Percentiles rank a stretch among this genome's conserved stretches.
These are phyloP conservation scores for Pugionium cornutum DNA, from an alignment of 345 rosid species.

Conservation along the genomic window DNA sequence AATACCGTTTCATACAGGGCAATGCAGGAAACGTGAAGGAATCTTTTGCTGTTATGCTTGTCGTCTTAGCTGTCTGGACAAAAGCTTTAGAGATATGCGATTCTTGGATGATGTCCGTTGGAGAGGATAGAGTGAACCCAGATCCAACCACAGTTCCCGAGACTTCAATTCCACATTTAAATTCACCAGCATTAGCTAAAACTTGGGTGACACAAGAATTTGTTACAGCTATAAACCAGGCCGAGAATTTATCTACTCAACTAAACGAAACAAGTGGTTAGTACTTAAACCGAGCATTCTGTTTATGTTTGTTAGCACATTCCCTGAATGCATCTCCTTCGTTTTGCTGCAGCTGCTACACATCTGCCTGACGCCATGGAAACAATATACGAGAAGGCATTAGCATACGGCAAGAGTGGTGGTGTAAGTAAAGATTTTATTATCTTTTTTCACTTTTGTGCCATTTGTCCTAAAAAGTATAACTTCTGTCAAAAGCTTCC, in stretches of 20 bases:
- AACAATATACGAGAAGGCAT: slow-evolving; percentile 59
- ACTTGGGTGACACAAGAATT: slow-evolving; percentile 65
- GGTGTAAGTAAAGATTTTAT: slow-evolving; percentile 48
- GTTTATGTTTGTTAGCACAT: slow-evolving; percentile 12
- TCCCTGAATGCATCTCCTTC: slow-evolving; percentile 27
- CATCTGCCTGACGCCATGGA: slow-evolving; percentile 88
- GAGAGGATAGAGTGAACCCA: slow-evolving; percentile 37
- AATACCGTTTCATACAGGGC: slow-evolving; percentile 46
- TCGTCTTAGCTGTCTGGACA: slow-evolving; percentile 72
- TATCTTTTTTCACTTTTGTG: not conserved
- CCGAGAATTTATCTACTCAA: slow-evolving; percentile 58
- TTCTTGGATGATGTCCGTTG: slow-evolving; percentile 52
- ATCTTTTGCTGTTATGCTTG: slow-evolving; percentile 68
- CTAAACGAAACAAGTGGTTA: slow-evolving; percentile 57
- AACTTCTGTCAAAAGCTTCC: slow-evolving; percentile 5
- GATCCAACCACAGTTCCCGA: slow-evolving; percentile 28
- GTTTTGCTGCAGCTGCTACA: slow-evolving; percentile 50
- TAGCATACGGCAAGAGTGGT: slow-evolving; percentile 58
- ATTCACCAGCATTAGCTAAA: slow-evolving; percentile 45
- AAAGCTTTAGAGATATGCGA: slow-evolving; percentile 56
- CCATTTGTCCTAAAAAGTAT: slow-evolving; percentile 14
- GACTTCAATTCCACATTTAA: slow-evolving; percentile 42
- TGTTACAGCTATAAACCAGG: slow-evolving; percentile 53
- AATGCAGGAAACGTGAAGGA: slow-evolving; percentile 57
- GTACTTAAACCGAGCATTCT: slow-evolving; percentile 17